These are phyloP conservation scores for Solanum clarkiae DNA, from an alignment of 257 asterid species.

Conservation along the genomic window DNA sequence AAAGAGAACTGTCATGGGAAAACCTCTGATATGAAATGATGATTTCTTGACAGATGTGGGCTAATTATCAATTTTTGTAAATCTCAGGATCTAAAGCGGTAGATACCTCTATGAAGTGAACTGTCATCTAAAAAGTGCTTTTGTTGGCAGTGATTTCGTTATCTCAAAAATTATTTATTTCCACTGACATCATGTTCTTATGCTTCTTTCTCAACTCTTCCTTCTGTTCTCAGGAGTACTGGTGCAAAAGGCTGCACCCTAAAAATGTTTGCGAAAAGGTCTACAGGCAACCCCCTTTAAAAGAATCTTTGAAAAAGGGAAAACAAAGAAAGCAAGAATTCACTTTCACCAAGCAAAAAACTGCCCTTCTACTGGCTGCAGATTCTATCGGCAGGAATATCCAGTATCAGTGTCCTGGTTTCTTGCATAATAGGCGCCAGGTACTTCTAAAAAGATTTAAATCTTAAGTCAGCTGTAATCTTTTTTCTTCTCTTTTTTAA, in stretches of 20 bases:
- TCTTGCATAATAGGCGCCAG: slow-evolving; percentile 92
- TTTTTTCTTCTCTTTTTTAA: background rate
- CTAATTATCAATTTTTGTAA: background rate
- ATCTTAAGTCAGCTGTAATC: background rate
- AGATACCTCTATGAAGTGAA: background rate
- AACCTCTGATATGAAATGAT: background rate
- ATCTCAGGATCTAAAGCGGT: background rate
- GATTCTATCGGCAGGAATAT: slow-evolving; percentile 88
- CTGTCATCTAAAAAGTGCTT: background rate
- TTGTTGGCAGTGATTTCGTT: background rate
- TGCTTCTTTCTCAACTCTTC: slow-evolving; percentile 3
- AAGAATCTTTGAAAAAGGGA: slow-evolving; percentile 90
- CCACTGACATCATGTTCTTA: background rate
- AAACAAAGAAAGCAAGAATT: slow-evolving; percentile 83
- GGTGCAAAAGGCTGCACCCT: slow-evolving; percentile 96
- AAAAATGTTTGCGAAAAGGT: slow-evolving; percentile 96
- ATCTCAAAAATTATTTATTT: background rate
- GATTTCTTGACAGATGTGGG: background rate
- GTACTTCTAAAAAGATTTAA: slow-evolving; percentile 27
- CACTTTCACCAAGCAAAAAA: slow-evolving; percentile 63
- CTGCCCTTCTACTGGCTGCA: slow-evolving; percentile 67
- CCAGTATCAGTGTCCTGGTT: slow-evolving; percentile 83
- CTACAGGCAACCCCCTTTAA: slow-evolving; percentile 90
- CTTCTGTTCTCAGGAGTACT: slow-evolving; percentile 54
- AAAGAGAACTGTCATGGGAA: background rate